Percentiles rank a stretch among this genome's conserved stretches.
Conservation (phyloP, 2,329 filamentous ascomycete species). For the Didymella segeticola region DNA sequence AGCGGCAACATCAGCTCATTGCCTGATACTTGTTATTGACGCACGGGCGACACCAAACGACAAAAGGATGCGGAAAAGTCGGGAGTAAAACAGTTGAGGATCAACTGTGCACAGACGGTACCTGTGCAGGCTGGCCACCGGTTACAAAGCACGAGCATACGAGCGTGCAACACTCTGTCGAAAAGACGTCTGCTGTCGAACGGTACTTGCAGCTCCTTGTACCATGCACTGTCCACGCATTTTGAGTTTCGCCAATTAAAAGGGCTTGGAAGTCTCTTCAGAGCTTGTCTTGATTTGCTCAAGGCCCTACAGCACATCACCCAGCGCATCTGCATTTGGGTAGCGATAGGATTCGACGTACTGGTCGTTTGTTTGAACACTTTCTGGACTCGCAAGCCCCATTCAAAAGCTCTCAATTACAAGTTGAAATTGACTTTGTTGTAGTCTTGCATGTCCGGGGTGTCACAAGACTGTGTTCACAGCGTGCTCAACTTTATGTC, state of each 20-base stretch:
- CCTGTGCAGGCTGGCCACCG: conserved; percentile 5
- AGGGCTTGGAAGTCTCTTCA: not conserved
- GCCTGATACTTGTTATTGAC: no score
- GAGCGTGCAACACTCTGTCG: not conserved
- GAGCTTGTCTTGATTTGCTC: conserved; percentile 4
- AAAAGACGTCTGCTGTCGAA: not conserved
- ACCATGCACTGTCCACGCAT: not conserved
- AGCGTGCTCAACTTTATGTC: no score
- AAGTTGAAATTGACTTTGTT: no score
- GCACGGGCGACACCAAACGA: no score
- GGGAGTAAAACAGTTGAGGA: not conserved
- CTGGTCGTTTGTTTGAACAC: no score
- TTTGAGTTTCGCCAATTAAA: not conserved
- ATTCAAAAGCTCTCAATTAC: no score
- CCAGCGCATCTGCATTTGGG: no score
- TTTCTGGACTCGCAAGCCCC: no score
- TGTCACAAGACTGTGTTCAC: no score
- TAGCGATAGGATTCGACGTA: no score
- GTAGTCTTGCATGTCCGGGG: no score
- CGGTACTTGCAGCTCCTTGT: not conserved
- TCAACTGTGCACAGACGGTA: not conserved
- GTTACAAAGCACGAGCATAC: conserved; percentile 4
- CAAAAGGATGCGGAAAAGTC: not conserved
- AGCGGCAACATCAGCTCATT: no score
- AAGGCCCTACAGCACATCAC: conserved; percentile 1